These are phyloP conservation scores for Bocquillonia castaneifolia DNA, from an alignment of 441 rosid species.

Conservation along the genomic window DNA sequence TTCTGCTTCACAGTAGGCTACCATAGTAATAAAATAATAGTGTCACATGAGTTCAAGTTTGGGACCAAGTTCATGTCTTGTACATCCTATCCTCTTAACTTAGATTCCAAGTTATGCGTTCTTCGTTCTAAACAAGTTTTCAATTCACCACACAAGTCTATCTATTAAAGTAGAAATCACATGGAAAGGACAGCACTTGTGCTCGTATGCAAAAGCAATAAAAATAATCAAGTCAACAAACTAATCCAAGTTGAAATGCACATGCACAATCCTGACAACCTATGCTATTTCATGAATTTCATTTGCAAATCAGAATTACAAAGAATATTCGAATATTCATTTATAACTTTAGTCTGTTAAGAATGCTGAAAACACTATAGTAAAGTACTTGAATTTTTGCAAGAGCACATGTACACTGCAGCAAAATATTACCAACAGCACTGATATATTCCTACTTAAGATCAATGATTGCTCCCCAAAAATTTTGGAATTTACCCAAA, in stretches of 20 bases:
- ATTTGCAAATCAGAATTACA: not conserved
- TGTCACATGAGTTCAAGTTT: too few species aligned
- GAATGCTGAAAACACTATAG: not conserved
- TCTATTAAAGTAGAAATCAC: not conserved
- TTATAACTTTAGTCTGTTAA: not conserved
- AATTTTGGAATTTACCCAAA: not conserved
- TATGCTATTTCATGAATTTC: too few species aligned
- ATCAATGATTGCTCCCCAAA: not conserved
- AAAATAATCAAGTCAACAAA: not conserved
- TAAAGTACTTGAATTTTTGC: not conserved
- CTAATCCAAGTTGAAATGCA: too few species aligned
- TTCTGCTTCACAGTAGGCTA: too few species aligned
- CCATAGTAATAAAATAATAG: too few species aligned
- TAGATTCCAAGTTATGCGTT: not conserved
- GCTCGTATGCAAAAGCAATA: not conserved
- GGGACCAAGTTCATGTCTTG: too few species aligned
- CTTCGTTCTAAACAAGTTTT: not conserved
- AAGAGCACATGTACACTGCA: conserved; percentile 12
- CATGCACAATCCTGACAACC: too few species aligned
- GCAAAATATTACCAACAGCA: not conserved
- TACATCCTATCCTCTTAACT: too few species aligned
- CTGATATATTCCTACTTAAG: not conserved
- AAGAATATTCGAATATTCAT: not conserved
- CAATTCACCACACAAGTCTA: not conserved
- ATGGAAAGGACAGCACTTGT: not conserved